phyloP scores from a whole-genome alignment of 139 green algal species.

The Limnomonas spitsbergensis region DNA sequence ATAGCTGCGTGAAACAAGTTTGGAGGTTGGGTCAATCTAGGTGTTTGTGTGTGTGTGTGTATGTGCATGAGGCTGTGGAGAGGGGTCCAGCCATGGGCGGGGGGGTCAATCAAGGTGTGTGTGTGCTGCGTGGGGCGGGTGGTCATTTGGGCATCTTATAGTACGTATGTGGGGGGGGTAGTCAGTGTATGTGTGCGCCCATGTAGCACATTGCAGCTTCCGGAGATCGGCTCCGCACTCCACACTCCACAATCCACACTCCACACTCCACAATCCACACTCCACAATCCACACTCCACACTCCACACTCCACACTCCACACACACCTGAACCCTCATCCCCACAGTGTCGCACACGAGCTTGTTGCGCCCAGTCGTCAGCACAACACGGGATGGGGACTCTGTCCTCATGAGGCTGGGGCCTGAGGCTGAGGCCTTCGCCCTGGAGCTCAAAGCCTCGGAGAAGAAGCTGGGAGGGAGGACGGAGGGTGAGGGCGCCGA shows the following conservation, averaged over 20 bases:
- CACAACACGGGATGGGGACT: not conserved
- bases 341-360: not conserved
- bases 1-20: too few relatives aligned
- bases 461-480: not conserved
- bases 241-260: not conserved
- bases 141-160: too few relatives aligned
- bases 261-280: not conserved
- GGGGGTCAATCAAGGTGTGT: too few relatives aligned
- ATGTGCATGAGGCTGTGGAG: too few relatives aligned
- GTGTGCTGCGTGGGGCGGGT: too few relatives aligned
- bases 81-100: too few relatives aligned
- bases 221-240: not conserved
- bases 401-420: not conserved
- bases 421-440: not conserved
- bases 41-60: too few relatives aligned
- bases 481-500: too few relatives aligned
- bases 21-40: too few relatives aligned
- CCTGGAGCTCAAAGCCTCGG: not conserved
- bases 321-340: not conserved
- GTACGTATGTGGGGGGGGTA: too few relatives aligned
- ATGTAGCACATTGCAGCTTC: not conserved
- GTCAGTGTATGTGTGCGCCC: too few relatives aligned
- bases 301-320: not conserved
- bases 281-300: not conserved
- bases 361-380: not conserved